phyloP scores from a whole-genome alignment of 2,329 filamentous ascomycete genomes.

The Stromatinia cepivora region DNA sequence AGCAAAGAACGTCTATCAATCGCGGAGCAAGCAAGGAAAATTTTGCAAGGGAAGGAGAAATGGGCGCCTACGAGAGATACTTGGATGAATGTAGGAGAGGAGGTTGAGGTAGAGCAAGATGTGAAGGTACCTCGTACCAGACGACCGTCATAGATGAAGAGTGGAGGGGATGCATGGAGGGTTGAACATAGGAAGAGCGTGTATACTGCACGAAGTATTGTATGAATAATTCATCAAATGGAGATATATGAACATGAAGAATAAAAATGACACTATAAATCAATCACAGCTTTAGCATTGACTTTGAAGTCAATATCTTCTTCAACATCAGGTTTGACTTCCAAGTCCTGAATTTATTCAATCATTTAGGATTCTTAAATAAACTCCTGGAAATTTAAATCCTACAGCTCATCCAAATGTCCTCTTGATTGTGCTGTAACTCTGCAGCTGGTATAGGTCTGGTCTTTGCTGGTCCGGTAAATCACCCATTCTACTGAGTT shows the following conservation, averaged over 20 bases:
- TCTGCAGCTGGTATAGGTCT: not conserved
- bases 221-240: conserved; percentile 2
- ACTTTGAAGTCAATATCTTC: not conserved
- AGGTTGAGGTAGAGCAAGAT: conserved; percentile 39
- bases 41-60: conserved; percentile 59
- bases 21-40: conserved; percentile 60
- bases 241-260: conserved; percentile 1
- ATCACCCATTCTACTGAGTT: not conserved
- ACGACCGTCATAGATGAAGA: conserved; percentile 8
- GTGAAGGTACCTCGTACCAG: conserved; percentile 27
- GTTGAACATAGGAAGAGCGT: not conserved
- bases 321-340: not conserved
- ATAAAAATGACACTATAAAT: not conserved
- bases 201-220: conserved; percentile 2
- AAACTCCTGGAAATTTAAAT: not conserved
- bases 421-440: not conserved
- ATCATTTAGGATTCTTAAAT: not conserved
- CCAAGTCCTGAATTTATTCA: not conserved
- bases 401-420: no score
- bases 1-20: conserved; percentile 47
- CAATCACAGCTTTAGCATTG: not conserved
- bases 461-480: not conserved
- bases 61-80: conserved; percentile 50
- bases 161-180: not conserved
- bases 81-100: conserved; percentile 41